Conservation (phyloP, 345 rosid species). For the Trapa bicornis region DNA sequence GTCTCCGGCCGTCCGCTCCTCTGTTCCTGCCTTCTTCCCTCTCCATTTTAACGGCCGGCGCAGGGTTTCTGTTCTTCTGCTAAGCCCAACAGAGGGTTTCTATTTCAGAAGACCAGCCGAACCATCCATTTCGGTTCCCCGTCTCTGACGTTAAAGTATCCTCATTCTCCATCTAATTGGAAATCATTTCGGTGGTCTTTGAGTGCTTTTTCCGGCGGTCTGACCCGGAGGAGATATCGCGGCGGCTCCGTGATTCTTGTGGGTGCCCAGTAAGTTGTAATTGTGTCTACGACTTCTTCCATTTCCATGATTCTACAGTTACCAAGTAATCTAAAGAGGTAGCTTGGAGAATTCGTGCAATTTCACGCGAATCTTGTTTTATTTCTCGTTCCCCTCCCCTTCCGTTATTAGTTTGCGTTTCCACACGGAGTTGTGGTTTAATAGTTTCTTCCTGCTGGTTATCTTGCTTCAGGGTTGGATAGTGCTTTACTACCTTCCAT, state of each 20-base stretch:
- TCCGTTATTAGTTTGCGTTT: not conserved
- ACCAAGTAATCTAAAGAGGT: not conserved
- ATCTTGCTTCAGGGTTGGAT: not conserved
- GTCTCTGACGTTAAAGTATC: not conserved
- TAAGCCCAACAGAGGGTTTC: not conserved
- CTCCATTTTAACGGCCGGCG: not conserved
- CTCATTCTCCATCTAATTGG: not conserved
- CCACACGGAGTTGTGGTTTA: not conserved
- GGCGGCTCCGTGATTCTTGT: not conserved
- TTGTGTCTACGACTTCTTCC: not conserved
- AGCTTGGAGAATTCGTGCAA: not conserved
- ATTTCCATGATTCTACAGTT: not conserved
- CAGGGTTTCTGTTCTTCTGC: conserved; percentile 2
- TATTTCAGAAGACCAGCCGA: not conserved
- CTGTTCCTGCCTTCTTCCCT: not conserved
- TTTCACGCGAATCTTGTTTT: not conserved
- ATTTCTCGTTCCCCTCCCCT: not conserved
- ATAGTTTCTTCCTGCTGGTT: not conserved
- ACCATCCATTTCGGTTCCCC: not conserved
- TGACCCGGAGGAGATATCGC: not conserved
- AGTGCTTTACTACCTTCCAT: not conserved
- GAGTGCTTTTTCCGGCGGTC: not conserved
- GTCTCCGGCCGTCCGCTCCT: not conserved
- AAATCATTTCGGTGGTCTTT: not conserved
- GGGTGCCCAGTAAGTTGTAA: not conserved